Conservation (phyloP, 495 filamentous ascomycete genomes). For the Oleoguttula mirabilis region DNA sequence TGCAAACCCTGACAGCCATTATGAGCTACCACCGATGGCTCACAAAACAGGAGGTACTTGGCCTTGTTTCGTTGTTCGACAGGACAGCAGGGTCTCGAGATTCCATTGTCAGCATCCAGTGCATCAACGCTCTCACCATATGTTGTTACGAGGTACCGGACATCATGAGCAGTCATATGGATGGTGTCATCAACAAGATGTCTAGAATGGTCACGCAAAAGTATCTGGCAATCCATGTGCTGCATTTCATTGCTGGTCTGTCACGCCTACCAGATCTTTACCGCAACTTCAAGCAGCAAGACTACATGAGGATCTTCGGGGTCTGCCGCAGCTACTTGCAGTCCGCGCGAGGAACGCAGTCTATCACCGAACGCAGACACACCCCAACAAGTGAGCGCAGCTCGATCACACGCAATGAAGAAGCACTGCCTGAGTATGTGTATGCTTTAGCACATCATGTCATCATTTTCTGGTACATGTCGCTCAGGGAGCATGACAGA, state of each 20-base stretch:
- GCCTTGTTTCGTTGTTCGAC: constrained; percentile 73
- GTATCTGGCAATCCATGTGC: constrained; percentile 78
- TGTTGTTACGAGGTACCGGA: constrained; percentile 87
- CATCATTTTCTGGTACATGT: constrained; percentile 92
- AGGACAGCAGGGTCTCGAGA: constrained; percentile 74
- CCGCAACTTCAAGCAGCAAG: constrained; percentile 66
- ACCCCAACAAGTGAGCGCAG: constrained; percentile 32
- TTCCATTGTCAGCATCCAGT: constrained; percentile 63
- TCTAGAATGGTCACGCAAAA: constrained; percentile 89
- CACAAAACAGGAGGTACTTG: constrained; percentile 73
- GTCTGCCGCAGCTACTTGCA: constrained; percentile 91
- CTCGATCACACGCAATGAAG: constrained; percentile 39
- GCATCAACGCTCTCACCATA: constrained; percentile 86
- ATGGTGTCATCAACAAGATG: constrained; percentile 78
- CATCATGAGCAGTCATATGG: constrained; percentile 68
- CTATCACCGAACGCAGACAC: constrained; percentile 32
- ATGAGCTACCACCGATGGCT: constrained; percentile 80
- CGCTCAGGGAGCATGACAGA: constrained; percentile 70
- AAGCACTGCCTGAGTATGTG: constrained; percentile 67
- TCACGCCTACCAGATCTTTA: constrained; percentile 76
- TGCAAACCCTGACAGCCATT: constrained; percentile 70
- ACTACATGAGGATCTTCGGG: constrained; percentile 83
- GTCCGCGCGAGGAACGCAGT: constrained; percentile 45
- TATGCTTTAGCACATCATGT: constrained; percentile 88
- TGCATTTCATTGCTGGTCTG: constrained; percentile 82